phyloP scores from a whole-genome alignment of 1,139 yeast genomes.

The Saccharomyces hybrid region DNA sequence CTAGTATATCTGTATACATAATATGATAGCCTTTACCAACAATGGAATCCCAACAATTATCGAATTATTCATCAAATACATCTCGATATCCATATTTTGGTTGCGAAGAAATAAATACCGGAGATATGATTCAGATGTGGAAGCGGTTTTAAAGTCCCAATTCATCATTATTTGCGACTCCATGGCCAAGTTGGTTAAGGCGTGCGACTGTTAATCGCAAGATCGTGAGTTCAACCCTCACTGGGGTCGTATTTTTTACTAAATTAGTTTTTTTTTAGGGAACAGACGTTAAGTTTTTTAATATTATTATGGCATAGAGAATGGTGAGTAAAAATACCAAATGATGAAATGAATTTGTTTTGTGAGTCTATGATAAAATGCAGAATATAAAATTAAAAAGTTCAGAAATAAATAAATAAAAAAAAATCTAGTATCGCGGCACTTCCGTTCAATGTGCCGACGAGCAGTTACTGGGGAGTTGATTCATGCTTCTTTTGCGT shows the following conservation, averaged over 20 bases:
- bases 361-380: background rate
- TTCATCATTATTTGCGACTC: constrained; percentile 10
- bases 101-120: too few relatives aligned
- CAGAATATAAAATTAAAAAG: background rate
- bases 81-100: too few relatives aligned
- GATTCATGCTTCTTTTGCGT: background rate
- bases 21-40: too few relatives aligned
- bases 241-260: constrained; percentile 20
- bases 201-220: constrained; percentile 30
- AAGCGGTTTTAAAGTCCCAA: background rate
- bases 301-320: too few relatives aligned
- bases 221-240: constrained; percentile 29
- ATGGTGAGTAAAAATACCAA: too few relatives aligned
- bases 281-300: too few relatives aligned
- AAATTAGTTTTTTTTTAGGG: too few relatives aligned
- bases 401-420: background rate
- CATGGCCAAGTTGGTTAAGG: constrained; percentile 28
- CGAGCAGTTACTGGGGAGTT: background rate
- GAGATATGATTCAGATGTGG: too few relatives aligned
- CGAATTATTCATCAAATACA: too few relatives aligned
- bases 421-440: background rate
- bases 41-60: too few relatives aligned
- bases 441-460: background rate
- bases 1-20: too few relatives aligned
- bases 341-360: background rate